Base-by-base conservation (phyloP, 257 asterid genomes). In the Capsicum rhomboideum region DNA sequence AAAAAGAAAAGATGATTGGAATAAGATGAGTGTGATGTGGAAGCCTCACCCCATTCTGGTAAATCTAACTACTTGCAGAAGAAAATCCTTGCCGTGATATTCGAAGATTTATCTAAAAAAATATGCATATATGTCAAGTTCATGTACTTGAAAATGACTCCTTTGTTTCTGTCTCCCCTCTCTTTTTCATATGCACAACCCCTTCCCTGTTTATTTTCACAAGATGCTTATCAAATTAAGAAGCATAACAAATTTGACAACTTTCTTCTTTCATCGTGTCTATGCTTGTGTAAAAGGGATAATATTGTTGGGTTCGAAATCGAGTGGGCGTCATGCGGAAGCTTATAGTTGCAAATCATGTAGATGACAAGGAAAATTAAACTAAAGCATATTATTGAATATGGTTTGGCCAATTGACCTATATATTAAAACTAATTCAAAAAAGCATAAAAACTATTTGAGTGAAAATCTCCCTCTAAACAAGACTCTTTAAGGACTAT, bases 81-180 rank as follows among this genome's bases (percentile, higher is more conserved):
- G 75, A n/a, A 68, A 82, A 80, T 78, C 68, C 54, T 20, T 8
- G 71, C 81, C 61, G 14, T n/a, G 58, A 52, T 37, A 78, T 61
- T 85, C 68, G 79, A 78, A 83, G 83, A 86, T 82, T 58, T 78
- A 59, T 82, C 59, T 77, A 81, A 85, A 85, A 21, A 46, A 3
- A 37, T 78, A 82, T 81, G 89, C n/a, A n/a, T n/a, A n/a, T 50
- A 85, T 84, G 85, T 80, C 82, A 74, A 20, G 26, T 89, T 83
- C 44, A 85, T 83, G 90, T 86, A 67, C 85, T 13, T 74, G 92
- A 90, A 87, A 88, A 80, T 71, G 91, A 88, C 89, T 55, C 69
- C 0, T 29, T 64, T 83, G 78, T 83, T 55, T 37, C 23, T 72
- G 21, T 74, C 49, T 46, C 11, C 26, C 77, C 72, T 78, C 71